Conservation (phyloP, 257 asterid species). For the Przewalskia tangutica region DNA sequence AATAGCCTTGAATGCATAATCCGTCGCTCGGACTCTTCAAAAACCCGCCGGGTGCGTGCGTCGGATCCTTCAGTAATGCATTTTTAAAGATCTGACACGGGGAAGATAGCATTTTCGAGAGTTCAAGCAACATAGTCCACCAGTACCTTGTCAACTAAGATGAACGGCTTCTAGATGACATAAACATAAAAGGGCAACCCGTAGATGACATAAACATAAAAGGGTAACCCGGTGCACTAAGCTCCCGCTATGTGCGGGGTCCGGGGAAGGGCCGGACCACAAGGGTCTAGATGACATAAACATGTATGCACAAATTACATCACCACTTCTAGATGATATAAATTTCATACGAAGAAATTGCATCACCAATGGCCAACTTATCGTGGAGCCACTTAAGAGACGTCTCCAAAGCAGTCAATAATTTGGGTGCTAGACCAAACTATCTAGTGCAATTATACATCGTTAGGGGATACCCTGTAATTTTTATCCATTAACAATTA, state of each 20-base stretch:
- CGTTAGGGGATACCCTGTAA: not conserved
- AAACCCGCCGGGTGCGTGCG: too few relatives aligned
- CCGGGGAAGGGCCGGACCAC: too few relatives aligned
- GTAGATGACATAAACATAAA: not conserved
- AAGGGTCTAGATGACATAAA: not conserved
- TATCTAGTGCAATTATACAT: not conserved
- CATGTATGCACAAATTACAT: not conserved
- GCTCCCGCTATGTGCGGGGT: too few relatives aligned
- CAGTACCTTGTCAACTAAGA: not conserved
- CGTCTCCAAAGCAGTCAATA: not conserved
- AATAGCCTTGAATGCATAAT: not conserved
- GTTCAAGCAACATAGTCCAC: not conserved
- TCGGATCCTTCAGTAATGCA: too few relatives aligned
- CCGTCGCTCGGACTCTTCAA: not conserved
- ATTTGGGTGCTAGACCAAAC: not conserved
- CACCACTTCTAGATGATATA: not conserved
- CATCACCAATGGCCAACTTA: not conserved
- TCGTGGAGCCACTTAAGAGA: not conserved
- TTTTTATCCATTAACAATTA: not conserved
- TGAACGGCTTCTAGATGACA: not conserved
- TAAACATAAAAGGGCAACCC: too few relatives aligned
- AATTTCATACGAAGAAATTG: not conserved
- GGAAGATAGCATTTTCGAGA: too few relatives aligned
- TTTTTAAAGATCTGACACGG: too few relatives aligned
- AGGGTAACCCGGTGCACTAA: too few relatives aligned